Base-by-base conservation (phyloP, 257 asterid species). In the Primulina tabacum region DNA sequence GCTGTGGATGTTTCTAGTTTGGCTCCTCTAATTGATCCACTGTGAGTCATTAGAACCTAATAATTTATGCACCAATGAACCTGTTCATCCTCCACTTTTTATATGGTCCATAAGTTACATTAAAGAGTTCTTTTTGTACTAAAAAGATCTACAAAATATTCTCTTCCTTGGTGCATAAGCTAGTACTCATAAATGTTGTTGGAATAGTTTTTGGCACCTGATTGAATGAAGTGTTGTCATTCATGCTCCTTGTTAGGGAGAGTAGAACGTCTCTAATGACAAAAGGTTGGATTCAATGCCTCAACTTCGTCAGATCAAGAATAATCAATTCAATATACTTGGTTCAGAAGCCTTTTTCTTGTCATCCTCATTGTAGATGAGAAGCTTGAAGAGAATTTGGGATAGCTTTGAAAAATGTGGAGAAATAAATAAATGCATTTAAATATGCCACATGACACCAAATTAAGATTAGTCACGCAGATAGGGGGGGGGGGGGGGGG, bases 21-120 rank as follows among this genome's bases (percentile, higher is more conserved):
- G 90, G 90, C 94, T 88, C 96, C 99, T 74, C 83, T 91, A 64
- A 82, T 84, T 34, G 96, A 94, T 85, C 99, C 98, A 67, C 67
- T 94, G 99, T 94, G 79, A 86, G 96, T 81, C 76, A 18, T 71
- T 56, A 67, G 32, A 75, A 60, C 79, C 26, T 70, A 26, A 58
- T 72, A 21, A 21, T 24, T 56, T 64, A 52, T 70, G 64, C 67
- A 58, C 65, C 67, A 20, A 50, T 70, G 4, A 62, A 10, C 14
- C 60, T 74, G 43, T 70, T 32, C 65, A 14, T 64, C 57, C 66
- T 53, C 20, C 37, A 62, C 6, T 58, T 59, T 69, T 60, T 55
- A 62, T 55, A 62, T 32, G 17, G 62, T 71, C 67, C 50, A 40
- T 61, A 3, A 62, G 57, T 65, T 30, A 71, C 62, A 38, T 26